phyloP scores from a whole-genome alignment of 2,329 filamentous ascomycete genomes.

The Diaporthe sp. region DNA sequence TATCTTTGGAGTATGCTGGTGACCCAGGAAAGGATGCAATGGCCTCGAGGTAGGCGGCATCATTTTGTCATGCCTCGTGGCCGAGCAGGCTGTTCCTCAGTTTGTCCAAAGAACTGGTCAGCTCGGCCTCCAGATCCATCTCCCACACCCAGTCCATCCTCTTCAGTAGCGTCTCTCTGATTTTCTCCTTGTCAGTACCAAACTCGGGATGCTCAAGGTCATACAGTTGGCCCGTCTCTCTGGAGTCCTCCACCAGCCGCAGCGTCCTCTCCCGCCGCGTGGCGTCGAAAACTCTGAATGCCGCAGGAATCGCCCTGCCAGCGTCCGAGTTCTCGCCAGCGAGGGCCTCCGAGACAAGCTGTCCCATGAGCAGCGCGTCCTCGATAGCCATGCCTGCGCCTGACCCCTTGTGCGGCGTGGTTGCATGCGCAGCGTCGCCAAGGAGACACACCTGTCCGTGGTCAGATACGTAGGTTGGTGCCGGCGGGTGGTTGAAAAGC shows the following conservation, averaged over 20 bases:
- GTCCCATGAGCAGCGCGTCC: slow-evolving; percentile 36
- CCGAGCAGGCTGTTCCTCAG: slow-evolving; percentile 20
- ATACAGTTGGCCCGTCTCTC: slow-evolving; percentile 55
- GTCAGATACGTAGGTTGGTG: slow-evolving; percentile 49
- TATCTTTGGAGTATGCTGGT: not conserved
- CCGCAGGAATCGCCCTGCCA: slow-evolving; percentile 54
- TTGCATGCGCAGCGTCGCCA: slow-evolving; percentile 38
- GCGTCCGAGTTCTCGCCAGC: slow-evolving; percentile 38
- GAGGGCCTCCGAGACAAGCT: slow-evolving; percentile 35
- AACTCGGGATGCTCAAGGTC: slow-evolving; percentile 41
- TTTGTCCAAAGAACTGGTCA: slow-evolving; percentile 20
- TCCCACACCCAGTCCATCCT: slow-evolving; percentile 36
- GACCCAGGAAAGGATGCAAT: not conserved
- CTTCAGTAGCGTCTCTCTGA: slow-evolving; percentile 32
- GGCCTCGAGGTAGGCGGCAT: not conserved
- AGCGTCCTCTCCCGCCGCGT: slow-evolving; percentile 59
- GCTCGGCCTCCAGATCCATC: slow-evolving; percentile 26
- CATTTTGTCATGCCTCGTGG: not conserved
- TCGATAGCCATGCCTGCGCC: slow-evolving; percentile 40
- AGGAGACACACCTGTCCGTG: slow-evolving; percentile 34
- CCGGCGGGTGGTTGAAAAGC: slow-evolving; percentile 57
- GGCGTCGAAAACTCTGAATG: slow-evolving; percentile 53
- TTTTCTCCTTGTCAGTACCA: slow-evolving; percentile 30
- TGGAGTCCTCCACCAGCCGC: slow-evolving; percentile 61
- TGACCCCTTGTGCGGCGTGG: slow-evolving; percentile 39